phyloP scores from a whole-genome alignment of 2,329 filamentous ascomycete genomes.

The Ophiostoma ulmi region DNA sequence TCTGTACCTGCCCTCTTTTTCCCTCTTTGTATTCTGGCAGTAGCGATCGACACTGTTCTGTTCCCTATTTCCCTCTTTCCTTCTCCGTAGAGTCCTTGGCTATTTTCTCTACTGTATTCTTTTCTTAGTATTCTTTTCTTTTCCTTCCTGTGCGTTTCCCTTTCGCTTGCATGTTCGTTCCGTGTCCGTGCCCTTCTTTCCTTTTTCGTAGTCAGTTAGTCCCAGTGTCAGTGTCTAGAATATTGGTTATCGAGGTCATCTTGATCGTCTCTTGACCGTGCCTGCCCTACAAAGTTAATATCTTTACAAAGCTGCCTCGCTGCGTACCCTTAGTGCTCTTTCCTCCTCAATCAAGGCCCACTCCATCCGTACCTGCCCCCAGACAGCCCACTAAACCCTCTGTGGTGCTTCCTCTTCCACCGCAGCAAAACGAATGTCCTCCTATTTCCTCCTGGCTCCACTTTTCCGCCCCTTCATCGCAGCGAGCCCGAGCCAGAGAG shows the following conservation, averaged over 20 bases:
- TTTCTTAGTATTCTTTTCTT: neutral
- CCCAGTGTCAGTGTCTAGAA: neutral
- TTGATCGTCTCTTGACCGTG: neutral
- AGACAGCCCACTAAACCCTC: slow-evolving; percentile 9
- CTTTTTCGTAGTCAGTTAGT: neutral
- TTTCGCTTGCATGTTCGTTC: neutral
- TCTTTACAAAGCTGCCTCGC: neutral
- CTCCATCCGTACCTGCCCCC: slow-evolving; percentile 2
- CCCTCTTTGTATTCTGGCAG: neutral
- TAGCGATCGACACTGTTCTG: slow-evolving; percentile 12
- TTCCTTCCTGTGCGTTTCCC: neutral
- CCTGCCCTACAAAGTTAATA: neutral
- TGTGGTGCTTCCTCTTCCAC: slow-evolving; percentile 13
- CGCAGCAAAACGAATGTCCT: slow-evolving; percentile 13
- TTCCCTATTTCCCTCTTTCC: slow-evolving; percentile 2
- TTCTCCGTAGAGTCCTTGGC: too few relatives aligned
- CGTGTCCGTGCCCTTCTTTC: slow-evolving; percentile 15
- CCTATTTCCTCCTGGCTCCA: slow-evolving; percentile 21
- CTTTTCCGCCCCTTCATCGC: slow-evolving; percentile 19
- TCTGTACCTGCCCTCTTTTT: slow-evolving; percentile 17
- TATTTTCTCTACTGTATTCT: neutral
- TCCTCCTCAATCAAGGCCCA: neutral
- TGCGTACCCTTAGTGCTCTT: neutral
- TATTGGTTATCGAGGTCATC: too few relatives aligned
- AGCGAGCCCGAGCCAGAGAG: slow-evolving; percentile 17